A percentile compares a stretch with the other conserved stretches of the same genome.
Evolutionary conservation across 164 flowering plant genomes (phyloP).

Genomic region (Pachysandra terminalis): DNA sequence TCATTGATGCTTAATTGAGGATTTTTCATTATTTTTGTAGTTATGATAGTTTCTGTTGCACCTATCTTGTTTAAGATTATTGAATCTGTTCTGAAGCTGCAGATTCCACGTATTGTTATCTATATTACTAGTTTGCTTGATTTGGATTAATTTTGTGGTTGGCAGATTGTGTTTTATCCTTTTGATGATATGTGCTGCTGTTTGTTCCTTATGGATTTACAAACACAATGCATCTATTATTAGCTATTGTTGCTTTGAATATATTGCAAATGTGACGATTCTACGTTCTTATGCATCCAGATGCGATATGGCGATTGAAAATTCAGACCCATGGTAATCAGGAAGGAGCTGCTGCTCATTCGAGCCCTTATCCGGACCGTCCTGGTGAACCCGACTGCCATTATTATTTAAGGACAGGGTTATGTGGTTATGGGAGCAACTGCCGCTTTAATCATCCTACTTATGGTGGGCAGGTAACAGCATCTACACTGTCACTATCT

Average conservation of each 20-base stretch:
- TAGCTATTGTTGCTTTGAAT: not conserved
- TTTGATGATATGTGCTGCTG: not conserved
- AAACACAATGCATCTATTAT: not conserved
- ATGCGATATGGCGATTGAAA: slow-evolving; percentile 43
- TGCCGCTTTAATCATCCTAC: slow-evolving; percentile 69
- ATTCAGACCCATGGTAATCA: slow-evolving; percentile 30
- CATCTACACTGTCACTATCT: not conserved
- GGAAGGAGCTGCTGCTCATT: slow-evolving; percentile 26
- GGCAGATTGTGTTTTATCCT: not conserved
- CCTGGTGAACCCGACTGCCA: slow-evolving; percentile 68
- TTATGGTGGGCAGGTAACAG: slow-evolving; percentile 39
- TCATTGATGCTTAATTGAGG: not conserved
- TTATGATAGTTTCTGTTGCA: not conserved
- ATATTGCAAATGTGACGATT: not conserved
- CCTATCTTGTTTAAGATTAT: not conserved
- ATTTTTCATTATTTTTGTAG: not conserved
- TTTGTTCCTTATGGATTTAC: too few species aligned
- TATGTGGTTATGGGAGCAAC: slow-evolving; percentile 61
- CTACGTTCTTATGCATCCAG: slow-evolving; percentile 21
- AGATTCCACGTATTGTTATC: not conserved
- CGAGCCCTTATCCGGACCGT: slow-evolving; percentile 51
- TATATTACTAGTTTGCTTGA: not conserved
- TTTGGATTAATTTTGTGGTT: not conserved
- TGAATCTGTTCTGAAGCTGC: not conserved
- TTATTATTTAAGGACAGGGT: slow-evolving; percentile 62